phyloP scores from a whole-genome alignment of 2,329 filamentous ascomycete genomes.

The Tolypocladium sp. region DNA sequence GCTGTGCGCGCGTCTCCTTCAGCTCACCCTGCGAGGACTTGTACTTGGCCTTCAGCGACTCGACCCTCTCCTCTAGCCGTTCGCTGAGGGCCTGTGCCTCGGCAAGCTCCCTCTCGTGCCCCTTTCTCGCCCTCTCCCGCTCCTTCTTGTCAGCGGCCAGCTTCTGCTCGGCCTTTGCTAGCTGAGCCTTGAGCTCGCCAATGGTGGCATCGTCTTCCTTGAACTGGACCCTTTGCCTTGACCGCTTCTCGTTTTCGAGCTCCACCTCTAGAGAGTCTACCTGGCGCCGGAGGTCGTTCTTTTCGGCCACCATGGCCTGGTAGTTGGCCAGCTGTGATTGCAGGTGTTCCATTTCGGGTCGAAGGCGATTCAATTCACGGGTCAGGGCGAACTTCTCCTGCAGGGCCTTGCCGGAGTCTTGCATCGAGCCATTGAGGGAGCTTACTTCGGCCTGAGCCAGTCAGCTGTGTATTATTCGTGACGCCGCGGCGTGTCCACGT shows the following conservation, averaged over 20 bases:
- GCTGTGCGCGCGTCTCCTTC: slow-evolving; percentile 45
- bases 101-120: slow-evolving; percentile 43
- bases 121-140: slow-evolving; percentile 34
- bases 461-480: slow-evolving; percentile 1
- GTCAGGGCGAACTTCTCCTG: slow-evolving; percentile 45
- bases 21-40: slow-evolving; percentile 63
- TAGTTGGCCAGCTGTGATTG: slow-evolving; percentile 47
- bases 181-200: slow-evolving; percentile 29
- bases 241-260: slow-evolving; percentile 63
- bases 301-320: slow-evolving; percentile 65
- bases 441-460: slow-evolving; percentile 56
- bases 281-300: slow-evolving; percentile 70
- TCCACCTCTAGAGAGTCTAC: slow-evolving; percentile 70
- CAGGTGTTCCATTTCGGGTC: slow-evolving; percentile 48
- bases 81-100: slow-evolving; percentile 55
- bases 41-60: slow-evolving; percentile 60
- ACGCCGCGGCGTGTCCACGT: slow-evolving; percentile 1
- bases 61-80: slow-evolving; percentile 61
- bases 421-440: slow-evolving; percentile 55
- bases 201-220: slow-evolving; percentile 27
- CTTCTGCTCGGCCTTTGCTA: slow-evolving; percentile 26
- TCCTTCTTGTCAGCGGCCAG: slow-evolving; percentile 33
- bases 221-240: slow-evolving; percentile 19
- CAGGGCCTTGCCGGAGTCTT: slow-evolving; percentile 62
- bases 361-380: slow-evolving; percentile 41